Percentiles rank a stretch among this genome's conserved stretches.
phyloP scores from a whole-genome alignment of 345 rosid genomes.

The Populus davidiana region DNA sequence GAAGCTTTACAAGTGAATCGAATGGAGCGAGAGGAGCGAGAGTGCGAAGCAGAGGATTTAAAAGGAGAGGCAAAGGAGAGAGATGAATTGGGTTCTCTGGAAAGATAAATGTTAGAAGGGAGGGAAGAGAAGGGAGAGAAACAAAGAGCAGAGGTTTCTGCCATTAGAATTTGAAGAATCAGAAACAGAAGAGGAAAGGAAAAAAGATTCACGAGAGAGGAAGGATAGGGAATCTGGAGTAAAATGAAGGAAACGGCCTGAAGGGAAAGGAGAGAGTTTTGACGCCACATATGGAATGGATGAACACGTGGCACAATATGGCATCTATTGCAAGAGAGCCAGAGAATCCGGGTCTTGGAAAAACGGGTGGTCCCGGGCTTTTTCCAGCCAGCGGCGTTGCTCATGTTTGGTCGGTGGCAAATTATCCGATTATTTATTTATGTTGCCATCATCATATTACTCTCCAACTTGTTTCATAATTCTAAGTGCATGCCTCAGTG shows the following conservation, averaged over 20 bases:
- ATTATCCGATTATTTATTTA: too few relatives aligned
- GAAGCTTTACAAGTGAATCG: constrained; percentile 53
- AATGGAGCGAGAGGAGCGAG: constrained; percentile 38
- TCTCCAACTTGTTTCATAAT: too few relatives aligned
- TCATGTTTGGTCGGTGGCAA: too few relatives aligned
- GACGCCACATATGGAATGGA: constrained; percentile 20
- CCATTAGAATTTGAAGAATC: constrained; percentile 38
- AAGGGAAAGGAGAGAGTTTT: background rate
- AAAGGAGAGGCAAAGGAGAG: constrained; percentile 20
- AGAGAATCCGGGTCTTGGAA: too few relatives aligned
- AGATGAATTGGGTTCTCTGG: constrained; percentile 22
- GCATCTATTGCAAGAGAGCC: background rate
- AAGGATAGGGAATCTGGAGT: background rate
- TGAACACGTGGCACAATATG: background rate
- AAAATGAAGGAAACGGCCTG: background rate
- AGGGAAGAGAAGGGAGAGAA: constrained; percentile 7
- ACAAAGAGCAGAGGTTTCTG: constrained; percentile 36
- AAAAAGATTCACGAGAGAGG: constrained; percentile 1
- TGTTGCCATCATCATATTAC: too few relatives aligned
- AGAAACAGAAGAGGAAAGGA: constrained; percentile 16
- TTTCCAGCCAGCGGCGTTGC: too few relatives aligned
- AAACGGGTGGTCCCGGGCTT: too few relatives aligned
- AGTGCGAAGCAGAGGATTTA: constrained; percentile 23
- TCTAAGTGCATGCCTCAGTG: too few relatives aligned
- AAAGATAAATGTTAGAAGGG: constrained; percentile 31